phyloP scores from a whole-genome alignment of 208 protist species.

The Leishmania amazonensis region DNA sequence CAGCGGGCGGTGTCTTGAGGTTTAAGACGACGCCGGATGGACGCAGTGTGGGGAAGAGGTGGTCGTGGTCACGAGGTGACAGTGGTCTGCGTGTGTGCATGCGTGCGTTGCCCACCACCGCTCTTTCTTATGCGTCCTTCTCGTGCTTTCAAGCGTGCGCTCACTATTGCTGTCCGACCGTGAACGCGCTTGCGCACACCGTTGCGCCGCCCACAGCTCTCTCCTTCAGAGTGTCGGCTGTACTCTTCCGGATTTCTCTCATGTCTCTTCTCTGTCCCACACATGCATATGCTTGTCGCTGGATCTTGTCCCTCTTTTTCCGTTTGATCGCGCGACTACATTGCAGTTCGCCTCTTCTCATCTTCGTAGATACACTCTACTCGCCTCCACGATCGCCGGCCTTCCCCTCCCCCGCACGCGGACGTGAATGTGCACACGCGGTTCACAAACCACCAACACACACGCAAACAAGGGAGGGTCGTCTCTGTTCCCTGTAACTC shows the following conservation, averaged over 20 bases:
- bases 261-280: neutral
- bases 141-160: neutral
- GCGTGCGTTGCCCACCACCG: neutral
- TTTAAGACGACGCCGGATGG: neutral
- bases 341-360: neutral
- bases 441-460: neutral
- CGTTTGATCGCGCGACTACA: neutral
- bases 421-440: neutral
- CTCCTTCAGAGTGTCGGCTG: neutral
- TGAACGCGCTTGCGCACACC: neutral
- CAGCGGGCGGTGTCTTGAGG: neutral
- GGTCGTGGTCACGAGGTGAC: neutral
- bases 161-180: neutral
- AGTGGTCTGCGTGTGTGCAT: neutral
- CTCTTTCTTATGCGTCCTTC: neutral
- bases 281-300: neutral
- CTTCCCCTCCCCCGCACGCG: neutral
- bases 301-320: neutral
- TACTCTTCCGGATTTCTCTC: neutral
- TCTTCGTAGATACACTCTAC: neutral
- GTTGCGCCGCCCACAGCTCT: neutral
- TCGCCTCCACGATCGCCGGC: neutral
- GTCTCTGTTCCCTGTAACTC: neutral
- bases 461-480: neutral
- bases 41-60: neutral